Conservation (phyloP, 257 asterid species). For the Scutellaria barbata region DNA sequence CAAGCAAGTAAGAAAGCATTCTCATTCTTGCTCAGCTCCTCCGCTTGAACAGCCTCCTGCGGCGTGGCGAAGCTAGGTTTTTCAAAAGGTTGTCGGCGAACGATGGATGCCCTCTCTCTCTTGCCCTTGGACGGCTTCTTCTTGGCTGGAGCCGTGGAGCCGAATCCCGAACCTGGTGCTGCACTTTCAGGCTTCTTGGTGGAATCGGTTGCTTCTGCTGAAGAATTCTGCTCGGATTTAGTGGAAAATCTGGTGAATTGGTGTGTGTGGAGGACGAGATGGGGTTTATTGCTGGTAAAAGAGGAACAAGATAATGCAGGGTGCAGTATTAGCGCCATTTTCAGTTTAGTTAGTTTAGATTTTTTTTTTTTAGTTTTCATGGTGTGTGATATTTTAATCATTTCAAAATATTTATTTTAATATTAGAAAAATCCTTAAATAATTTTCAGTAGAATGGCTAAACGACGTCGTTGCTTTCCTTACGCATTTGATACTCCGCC, state of each 20-base stretch:
- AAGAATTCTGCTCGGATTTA: conserved; percentile 56
- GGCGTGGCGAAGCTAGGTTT: conserved; percentile 62
- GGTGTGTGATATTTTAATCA: no score
- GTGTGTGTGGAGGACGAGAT: conserved; percentile 41
- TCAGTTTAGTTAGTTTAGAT: conserved; percentile 34
- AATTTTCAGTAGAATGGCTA: neutral
- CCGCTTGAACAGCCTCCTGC: conserved; percentile 50
- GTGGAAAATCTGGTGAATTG: conserved; percentile 39
- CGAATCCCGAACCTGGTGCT: conserved; percentile 71
- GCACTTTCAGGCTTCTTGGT: conserved; percentile 41
- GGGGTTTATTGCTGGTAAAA: conserved; percentile 43
- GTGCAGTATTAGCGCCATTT: conserved; percentile 80
- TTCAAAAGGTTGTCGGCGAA: conserved; percentile 68
- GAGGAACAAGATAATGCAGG: conserved; percentile 46
- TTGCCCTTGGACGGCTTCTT: conserved; percentile 63
- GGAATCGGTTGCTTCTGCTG: conserved; percentile 47
- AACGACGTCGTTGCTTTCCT: neutral
- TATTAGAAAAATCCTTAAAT: no score
- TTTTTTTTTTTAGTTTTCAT: conserved; percentile 25
- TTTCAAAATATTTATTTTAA: no score
- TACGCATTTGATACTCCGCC: no score
- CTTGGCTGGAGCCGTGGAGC: conserved; percentile 57
- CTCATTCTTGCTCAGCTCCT: conserved; percentile 70
- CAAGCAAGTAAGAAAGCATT: conserved; percentile 88
- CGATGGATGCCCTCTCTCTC: conserved; percentile 64